Evolutionary conservation across 441 rosid genomes (phyloP), one percentile per base, ranked within the genome.

Genomic region (Jatropha podagrica): DNA sequence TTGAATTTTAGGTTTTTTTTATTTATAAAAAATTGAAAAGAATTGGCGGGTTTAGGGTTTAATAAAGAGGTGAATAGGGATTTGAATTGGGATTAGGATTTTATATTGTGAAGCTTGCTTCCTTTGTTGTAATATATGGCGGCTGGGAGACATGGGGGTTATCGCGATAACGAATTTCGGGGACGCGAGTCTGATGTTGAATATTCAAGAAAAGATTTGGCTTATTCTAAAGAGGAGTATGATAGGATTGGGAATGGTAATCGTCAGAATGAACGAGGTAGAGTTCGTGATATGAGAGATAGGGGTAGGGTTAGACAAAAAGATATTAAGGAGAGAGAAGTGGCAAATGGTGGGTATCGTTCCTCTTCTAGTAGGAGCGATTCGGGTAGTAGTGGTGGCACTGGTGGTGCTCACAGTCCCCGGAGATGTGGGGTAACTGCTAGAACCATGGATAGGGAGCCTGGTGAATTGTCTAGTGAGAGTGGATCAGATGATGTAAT

Each of bases 381-480:
- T 80, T 90, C 90, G 12, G 89, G 91, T 51, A 83, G 87, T 46
- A 86, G 90, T 79, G 86, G 83, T 11, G 80, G 85, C 51, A 56
- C 79, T 54, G 79, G 82, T 79, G 83, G 79, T 6, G 78, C 84
- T 32, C 69, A 63, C 46, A 87, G 89, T 40, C 88, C 89, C 6
- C 80, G 74, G 74, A 79, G 76, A 60, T 74, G 81, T 37, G 86
- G 80, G 51, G 66, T 86, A 68, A 71, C 86, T 12, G 85, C 59
- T 75, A 89, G 76, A 86, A 79, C 82, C n/a, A 70, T 82, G 54
- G 98, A 96, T 81, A 91, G 81, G 86, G 99, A 96, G 86, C 98
- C 99, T 4, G 99, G 99, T 75, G 99, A 96, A 83, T 82, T 96
- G 83, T 96, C 98, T 27, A 96, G 99, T 78, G 99, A 96, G 83